Evolutionary conservation across 2,329 filamentous ascomycete genomes (phyloP).

Genomic region (Beauveria varroae): DNA sequence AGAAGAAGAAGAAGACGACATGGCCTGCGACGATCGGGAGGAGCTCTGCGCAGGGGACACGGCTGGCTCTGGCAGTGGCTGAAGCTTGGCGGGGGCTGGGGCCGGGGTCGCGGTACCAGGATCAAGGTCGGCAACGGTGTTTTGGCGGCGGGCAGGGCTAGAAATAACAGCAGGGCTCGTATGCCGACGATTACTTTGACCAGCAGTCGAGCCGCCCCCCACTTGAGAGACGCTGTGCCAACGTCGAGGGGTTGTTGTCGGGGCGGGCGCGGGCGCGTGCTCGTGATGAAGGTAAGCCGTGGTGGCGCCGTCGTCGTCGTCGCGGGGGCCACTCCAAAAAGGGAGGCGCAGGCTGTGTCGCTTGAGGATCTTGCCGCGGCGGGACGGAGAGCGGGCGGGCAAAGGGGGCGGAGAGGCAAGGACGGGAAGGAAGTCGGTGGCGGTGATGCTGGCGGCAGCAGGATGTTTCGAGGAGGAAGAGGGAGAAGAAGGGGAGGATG

Average conservation of each 20-base stretch:
- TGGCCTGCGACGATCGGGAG: slow-evolving; percentile 16
- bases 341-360: neutral
- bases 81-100: slow-evolving; percentile 7
- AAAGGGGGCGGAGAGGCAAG: neutral
- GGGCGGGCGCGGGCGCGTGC: neutral
- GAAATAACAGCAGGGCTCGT: neutral
- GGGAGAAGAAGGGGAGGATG: neutral
- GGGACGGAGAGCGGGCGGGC: neutral
- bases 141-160: neutral
- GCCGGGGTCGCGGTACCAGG: neutral
- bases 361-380: neutral
- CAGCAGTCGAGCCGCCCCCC: neutral
- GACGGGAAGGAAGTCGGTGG: neutral
- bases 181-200: neutral
- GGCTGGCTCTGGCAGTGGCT: neutral
- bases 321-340: slow-evolving; percentile 3
- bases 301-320: neutral
- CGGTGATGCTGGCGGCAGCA: neutral
- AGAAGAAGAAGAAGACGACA: slow-evolving; percentile 22
- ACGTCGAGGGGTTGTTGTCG: neutral
- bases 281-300: neutral
- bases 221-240: neutral
- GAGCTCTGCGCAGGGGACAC: slow-evolving; percentile 8
- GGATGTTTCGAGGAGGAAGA: neutral
- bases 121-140: neutral